phyloP scores from a whole-genome alignment of 2,329 filamentous ascomycete species.

The Colletotrichum acutatum region DNA sequence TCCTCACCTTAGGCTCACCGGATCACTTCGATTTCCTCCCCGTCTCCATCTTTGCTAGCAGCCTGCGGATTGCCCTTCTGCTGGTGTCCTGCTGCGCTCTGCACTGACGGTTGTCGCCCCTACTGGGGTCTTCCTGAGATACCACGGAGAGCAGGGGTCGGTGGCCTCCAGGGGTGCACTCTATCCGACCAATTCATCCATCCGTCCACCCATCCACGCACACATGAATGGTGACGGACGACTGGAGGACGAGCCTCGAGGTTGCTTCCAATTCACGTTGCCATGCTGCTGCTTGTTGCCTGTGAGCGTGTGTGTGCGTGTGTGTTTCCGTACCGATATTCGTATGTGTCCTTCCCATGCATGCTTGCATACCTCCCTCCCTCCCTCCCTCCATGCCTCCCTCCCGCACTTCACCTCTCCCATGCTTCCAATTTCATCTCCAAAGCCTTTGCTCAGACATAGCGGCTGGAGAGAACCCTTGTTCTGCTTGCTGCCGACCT shows the following conservation, averaged over 20 bases:
- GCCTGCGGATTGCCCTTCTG: conserved; percentile 10
- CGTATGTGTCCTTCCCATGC: background rate
- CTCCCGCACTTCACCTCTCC: background rate
- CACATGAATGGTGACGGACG: background rate
- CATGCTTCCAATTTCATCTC: conserved; percentile 17
- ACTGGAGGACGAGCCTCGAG: background rate
- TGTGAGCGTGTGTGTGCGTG: background rate
- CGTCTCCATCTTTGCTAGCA: conserved; percentile 16
- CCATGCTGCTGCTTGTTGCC: conserved; percentile 13
- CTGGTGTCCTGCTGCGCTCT: conserved; percentile 14
- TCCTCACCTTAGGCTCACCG: conserved; percentile 32
- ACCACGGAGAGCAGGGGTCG: conserved; percentile 12
- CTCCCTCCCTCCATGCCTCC: conserved; percentile 7
- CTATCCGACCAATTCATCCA: conserved; percentile 10
- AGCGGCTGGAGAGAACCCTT: conserved; percentile 6
- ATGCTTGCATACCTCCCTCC: background rate
- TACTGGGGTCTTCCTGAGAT: conserved; percentile 23
- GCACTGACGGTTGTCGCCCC: conserved; percentile 10
- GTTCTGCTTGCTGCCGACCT: conserved; percentile 23
- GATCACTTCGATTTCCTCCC: conserved; percentile 23
- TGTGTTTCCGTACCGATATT: background rate
- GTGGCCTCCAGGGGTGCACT: conserved; percentile 20
- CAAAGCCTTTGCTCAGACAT: conserved; percentile 15
- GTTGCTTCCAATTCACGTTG: conserved; percentile 4
- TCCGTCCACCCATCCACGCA: conserved; percentile 2